Evolutionary conservation across 1,139 yeast species (phyloP).

Genomic region (Eremothecium sinecaudum): DNA sequence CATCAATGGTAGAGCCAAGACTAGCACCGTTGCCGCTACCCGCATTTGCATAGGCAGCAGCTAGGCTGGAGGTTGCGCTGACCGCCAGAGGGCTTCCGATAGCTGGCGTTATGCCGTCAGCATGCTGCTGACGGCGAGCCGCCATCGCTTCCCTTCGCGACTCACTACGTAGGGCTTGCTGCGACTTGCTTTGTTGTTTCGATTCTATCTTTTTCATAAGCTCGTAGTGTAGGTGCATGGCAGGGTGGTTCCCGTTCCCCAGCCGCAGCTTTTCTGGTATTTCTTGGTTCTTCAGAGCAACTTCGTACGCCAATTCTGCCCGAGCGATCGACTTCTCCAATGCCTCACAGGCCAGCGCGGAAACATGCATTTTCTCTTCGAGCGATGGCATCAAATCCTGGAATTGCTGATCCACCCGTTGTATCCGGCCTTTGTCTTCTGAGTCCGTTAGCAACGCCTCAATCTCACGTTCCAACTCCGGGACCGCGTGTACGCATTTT

Average conservation of each 20-base stretch:
- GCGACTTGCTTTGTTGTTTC: slow-evolving; percentile 38
- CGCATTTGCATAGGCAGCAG: slow-evolving; percentile 1
- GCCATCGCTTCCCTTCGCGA: slow-evolving; percentile 87
- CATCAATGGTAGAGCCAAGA: slow-evolving; percentile 11
- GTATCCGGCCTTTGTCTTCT: slow-evolving; percentile 20
- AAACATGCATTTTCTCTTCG: slow-evolving; percentile 96
- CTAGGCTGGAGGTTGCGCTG: slow-evolving; percentile 5
- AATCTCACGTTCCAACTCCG: slow-evolving; percentile 53
- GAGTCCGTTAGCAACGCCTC: slow-evolving; percentile 40
- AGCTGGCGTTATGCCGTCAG: slow-evolving; percentile 21
- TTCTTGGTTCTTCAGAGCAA: slow-evolving; percentile 60
- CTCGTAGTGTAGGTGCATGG: slow-evolving; percentile 39
- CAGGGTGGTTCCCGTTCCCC: slow-evolving; percentile 84
- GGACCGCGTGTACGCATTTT: slow-evolving; percentile 71
- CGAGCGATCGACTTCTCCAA: slow-evolving; percentile 60
- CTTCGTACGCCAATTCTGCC: slow-evolving; percentile 70
- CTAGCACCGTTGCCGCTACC: slow-evolving; percentile 9
- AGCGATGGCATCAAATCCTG: slow-evolving; percentile 81
- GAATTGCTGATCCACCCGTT: slow-evolving; percentile 38
- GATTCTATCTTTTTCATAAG: slow-evolving; percentile 29
- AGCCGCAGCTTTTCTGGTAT: slow-evolving; percentile 48
- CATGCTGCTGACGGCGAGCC: slow-evolving; percentile 46
- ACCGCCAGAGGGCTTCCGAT: slow-evolving; percentile 6
- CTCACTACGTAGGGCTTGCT: slow-evolving; percentile 68
- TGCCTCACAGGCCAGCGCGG: slow-evolving; percentile 80